Evolutionary conservation across 1,284 basidiomycete species (phyloP).

Genomic region (Thecaphora thlaspeos): DNA sequence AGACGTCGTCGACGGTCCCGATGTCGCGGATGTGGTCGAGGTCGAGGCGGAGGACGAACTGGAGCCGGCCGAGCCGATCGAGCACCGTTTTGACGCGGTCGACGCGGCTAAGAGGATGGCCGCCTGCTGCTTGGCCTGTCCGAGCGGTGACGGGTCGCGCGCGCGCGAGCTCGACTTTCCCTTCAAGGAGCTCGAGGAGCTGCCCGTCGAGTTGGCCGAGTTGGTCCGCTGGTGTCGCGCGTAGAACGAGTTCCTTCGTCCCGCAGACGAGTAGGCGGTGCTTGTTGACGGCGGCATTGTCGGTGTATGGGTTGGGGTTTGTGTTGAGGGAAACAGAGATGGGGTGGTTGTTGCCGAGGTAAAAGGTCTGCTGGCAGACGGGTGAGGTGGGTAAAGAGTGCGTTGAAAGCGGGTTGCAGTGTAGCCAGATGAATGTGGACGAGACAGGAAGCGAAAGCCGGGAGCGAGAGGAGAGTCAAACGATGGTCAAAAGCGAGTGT

Average conservation of each 20-base stretch:
- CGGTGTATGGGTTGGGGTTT: neutral
- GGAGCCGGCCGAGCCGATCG: too few species aligned
- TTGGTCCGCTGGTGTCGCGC: constrained; percentile 17
- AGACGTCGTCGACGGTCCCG: neutral
- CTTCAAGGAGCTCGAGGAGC: constrained; percentile 10
- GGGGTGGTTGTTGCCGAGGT: too few species aligned
- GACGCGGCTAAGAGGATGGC: constrained; percentile 31
- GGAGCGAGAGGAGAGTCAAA: too few species aligned
- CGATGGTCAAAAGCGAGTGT: too few species aligned
- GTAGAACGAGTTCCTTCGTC: constrained; percentile 22
- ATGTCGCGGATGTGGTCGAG: neutral
- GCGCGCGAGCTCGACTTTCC: constrained; percentile 17
- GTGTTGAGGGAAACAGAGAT: neutral
- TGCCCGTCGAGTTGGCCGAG: constrained; percentile 22
- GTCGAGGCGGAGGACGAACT: constrained; percentile 5
- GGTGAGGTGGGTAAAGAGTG: too few species aligned
- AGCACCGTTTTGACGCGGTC: constrained; percentile 11
- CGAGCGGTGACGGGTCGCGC: constrained; percentile 24
- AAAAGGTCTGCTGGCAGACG: too few species aligned
- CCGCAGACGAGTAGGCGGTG: constrained; percentile 12
- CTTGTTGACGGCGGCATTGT: constrained; percentile 25
- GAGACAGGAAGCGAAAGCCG: too few species aligned
- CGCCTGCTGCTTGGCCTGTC: constrained; percentile 25
- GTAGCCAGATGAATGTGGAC: too few species aligned
- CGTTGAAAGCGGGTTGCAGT: too few species aligned